Evolutionary conservation across 257 asterid species (phyloP), one percentile per base, ranked within the genome.

Genomic region (Ehretia macrophylla): DNA sequence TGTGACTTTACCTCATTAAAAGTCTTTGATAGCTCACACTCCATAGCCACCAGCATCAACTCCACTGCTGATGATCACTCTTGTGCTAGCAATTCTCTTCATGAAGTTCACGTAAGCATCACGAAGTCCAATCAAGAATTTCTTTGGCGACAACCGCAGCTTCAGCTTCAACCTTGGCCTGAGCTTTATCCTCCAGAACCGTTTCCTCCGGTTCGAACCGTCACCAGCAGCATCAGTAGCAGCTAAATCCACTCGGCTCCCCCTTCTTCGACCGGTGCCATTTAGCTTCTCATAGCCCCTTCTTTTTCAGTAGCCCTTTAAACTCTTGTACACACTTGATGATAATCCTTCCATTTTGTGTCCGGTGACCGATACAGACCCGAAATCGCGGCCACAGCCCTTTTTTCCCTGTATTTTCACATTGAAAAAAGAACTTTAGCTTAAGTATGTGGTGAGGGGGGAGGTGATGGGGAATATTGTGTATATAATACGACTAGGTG

Each of bases 101-200:
- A 79, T 75, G 53, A 76, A 39, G 20, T 69, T 69, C 32, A 75
- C 72, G 19, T 79, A 79, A 8, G 77, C 77, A 49, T 79, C 79
- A 0, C 85, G 69, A n/a, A 79, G 56, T 14, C 71, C 48, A 10
- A 64, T 11, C 1, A 79, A 19, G 10, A 79, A 17, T 39, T 64
- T 72, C 74, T 64, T 75, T 0, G 76, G 68, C 1, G 82, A 72
- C 21, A 69, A 72, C 4, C 55, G 55, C 0, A 75, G 32, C 32
- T 73, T 72, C 63, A 79, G 47, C 66, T 69, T 75, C 20, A 78
- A 16, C 32, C 58, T 65, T 0, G 74, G 71, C 8, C 49, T 58
- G n/a, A 68, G 21, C 21, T 51, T 72, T 22, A 79, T 45, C 59
- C 72, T 69, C 79, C 77, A 75, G 32, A 21, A 10, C 72, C 70